Evolutionary conservation across 2,329 filamentous ascomycete species (phyloP), one percentile per base, ranked within the genome.

Genomic region (Arachnopeziza araneosa): DNA sequence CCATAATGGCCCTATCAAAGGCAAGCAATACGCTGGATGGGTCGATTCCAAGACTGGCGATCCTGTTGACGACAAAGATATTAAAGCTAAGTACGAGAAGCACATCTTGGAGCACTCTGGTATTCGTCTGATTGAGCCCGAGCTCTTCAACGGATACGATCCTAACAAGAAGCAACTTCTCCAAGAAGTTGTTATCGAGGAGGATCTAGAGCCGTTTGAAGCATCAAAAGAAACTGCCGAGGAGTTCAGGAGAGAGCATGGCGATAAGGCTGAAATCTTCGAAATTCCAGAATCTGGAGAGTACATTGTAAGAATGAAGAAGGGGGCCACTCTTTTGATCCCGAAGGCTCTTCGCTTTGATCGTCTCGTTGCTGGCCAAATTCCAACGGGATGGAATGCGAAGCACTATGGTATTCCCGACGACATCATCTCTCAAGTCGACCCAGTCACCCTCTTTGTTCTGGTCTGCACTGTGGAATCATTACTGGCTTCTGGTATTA

Each of bases 121-220:
- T 79, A 99, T 99, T 69, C 93, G 95, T 75, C 83, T 99, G 52
- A 97, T 99, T 69, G 95, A 99, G 78, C 93, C 95, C 0, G 95
- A 99, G 77, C 83, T 99, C 21, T 98, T 99, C 77, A 88, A 89
- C 61, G 95, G 95, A 61, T 99, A 99, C 73, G 93, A 99, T 74
- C 96, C 95, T 63, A 95, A 96, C 77, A 93, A 96, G 86, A 99
- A 99, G 83, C 92, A 98, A 79, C 83, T 99, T 66, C 87, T 99
- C 56, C 95, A 99, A 73, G 95, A 99, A 77, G 91, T 99, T 60
- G 93, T 97, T 67, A 96, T 99, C 63, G 88, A 98, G 75, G 93
- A 97, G 75, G 95, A 99, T 69, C 85, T 99, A 10, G 93, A 98
- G 72, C 92, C 95, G 30, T 99, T 99, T 71, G 95, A 99, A 81